Base-by-base conservation (phyloP, 139 green algal species). In the Nannochloris sp. region DNA sequence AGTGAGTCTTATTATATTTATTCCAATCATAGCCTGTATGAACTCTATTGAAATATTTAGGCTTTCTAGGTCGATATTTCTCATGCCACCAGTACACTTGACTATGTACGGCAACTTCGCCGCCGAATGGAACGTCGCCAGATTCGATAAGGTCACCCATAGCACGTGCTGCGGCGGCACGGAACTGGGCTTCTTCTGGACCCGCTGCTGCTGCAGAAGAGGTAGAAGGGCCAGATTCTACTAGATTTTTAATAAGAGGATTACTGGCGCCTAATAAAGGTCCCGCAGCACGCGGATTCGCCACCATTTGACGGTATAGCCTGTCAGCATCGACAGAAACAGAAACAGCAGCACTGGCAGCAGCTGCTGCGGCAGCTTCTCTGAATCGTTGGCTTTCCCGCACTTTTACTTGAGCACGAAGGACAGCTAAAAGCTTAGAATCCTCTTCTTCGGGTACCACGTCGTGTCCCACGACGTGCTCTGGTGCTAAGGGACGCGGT, bases 1-100 rank as follows among this genome's bases (percentile, higher is more conserved):
- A 99, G 79, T 99, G 95, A 47, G 95, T 97, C 78, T 95, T 92
- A 81, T 99, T 99, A 89, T 99, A 99, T 82, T 97, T 97, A 81
- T 96, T 98, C 95, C 95, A 99, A 64, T 98, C 93, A 72, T 97
- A 99, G 35, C 83, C 83, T 0, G 87, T 97, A 80, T 96, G 90
- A 54, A 96, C 88, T 14, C 90, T 75, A 77, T 99, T 99, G 87
- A 99, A 97, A 84, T 98, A 99, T 80, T 96, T 96, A 35, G 95
- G 95, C 78, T 95, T 94, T 31, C 95, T 84, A 7, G 95, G 94
- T 45, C 85, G 80, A 79, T 97, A 97, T 80, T 97, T 97, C 62
- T 99, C 92, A 68, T 98, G 92, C 92, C 92, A 98, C 93, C 90
- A 97, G 77, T 96, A 97, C 27, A 90, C 86, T 78, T 91, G 76